Base-by-base conservation (phyloP, 768 basidiomycete genomes). In the Terana coerulea region DNA sequence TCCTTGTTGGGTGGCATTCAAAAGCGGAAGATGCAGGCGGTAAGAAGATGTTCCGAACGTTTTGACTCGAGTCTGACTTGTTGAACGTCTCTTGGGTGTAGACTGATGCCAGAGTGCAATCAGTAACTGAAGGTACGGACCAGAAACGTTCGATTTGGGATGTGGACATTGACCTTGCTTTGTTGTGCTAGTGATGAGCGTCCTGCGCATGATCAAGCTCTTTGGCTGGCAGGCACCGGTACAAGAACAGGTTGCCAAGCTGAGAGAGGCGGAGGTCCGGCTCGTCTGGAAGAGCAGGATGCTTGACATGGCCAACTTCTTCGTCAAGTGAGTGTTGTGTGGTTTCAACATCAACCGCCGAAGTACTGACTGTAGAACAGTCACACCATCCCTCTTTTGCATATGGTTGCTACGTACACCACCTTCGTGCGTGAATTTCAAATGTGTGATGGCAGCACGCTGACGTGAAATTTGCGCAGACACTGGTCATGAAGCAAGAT, bases 81-180 rank as follows among this genome's bases (percentile, higher is more conserved):
- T 10, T 34, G n/a, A 26, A 53, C n/a, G 34, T 29, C 15, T 22
- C 10, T 40, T n/a, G n/a, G n/a, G n/a, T 47, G 1, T 25, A 75
- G 74, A 77, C 74, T 12, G 78, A 79, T 50, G 69, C 69, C 1
- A 68, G 78, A 8, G 72, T 79, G 0, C 50, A 51, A 35, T 30
- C 10, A 22, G 50, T 51, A 5, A 51, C 50, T 5, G 50, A 51
- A 21, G 45, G 50, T 51, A 22, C 22, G 50, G 10, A 25, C 4
- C 30, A 6, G 6, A 12, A 11, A 8, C 29, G 39, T 11, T 17
- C 12, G 19, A 29, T 26, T 34, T 9, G n/a, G 28, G 10, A 12
- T 24, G 19, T 8, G 21, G n/a, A 7, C 24, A 12, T 12, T 17
- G 26, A n/a, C 10, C 19, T 15, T 5, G 14, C 24, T 36, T 33